Conservation (phyloP, 164 flowering plant species). For the Dillenia turbinata region DNA sequence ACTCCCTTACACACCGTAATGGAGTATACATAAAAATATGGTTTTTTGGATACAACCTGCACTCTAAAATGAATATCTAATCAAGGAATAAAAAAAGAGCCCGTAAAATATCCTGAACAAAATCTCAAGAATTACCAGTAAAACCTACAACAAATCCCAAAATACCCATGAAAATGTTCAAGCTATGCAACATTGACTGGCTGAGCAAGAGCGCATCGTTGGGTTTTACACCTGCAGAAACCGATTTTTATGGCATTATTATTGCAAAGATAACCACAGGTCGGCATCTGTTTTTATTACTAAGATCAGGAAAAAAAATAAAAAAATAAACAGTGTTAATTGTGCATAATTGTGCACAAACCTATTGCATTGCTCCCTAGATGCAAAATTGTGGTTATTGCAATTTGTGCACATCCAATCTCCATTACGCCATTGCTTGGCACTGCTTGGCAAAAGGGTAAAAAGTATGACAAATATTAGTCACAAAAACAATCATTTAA, state of each 20-base stretch:
- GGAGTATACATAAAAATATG: no score
- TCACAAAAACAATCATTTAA: no score
- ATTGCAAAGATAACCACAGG: background rate
- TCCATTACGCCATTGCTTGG: constrained; percentile 93
- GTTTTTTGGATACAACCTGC: no score
- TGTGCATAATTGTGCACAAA: constrained; percentile 20
- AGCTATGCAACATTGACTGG: constrained; percentile 43
- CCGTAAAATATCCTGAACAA: background rate
- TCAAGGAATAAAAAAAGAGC: no score
- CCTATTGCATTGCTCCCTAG: constrained; percentile 88
- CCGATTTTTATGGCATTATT: background rate
- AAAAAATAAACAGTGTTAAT: background rate
- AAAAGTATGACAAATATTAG: background rate
- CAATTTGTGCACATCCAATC: constrained; percentile 98
- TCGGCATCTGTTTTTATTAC: background rate
- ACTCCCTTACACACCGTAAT: no score
- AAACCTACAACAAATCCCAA: constrained; percentile 5
- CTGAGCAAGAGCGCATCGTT: constrained; percentile 39
- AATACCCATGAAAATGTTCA: background rate
- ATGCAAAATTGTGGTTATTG: constrained; percentile 89
- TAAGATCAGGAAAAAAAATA: background rate
- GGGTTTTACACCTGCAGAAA: constrained; percentile 59
- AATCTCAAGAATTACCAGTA: constrained; percentile 7
- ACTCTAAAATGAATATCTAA: no score
- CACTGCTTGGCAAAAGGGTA: constrained; percentile 33